Conservation (phyloP, 306 rosid species). For the Parietaria judaica region DNA sequence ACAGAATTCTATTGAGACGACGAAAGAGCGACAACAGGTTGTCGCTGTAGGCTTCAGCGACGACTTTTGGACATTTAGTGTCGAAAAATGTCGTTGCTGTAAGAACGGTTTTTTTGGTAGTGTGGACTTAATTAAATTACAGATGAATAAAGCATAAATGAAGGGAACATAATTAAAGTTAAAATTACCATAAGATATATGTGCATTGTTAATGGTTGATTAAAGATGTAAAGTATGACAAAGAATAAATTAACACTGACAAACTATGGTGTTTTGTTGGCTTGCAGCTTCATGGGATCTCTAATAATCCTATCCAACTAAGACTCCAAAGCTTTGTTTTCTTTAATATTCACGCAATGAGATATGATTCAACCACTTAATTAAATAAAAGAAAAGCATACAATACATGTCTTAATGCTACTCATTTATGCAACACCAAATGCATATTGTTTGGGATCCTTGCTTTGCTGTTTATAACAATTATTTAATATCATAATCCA, state of each 20-base stretch:
- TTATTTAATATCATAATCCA: not conserved
- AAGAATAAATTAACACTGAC: not conserved
- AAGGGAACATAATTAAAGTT: not conserved
- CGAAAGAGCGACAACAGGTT: too few relatives aligned
- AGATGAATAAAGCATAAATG: not conserved
- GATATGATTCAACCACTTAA: conserved; percentile 39
- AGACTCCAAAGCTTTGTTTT: conserved; percentile 14
- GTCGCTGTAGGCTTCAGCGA: too few relatives aligned
- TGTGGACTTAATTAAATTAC: too few relatives aligned
- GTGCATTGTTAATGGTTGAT: not conserved
- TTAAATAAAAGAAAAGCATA: conserved; percentile 12
- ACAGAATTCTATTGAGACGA: too few relatives aligned
- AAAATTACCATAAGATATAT: not conserved
- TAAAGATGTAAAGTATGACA: not conserved
- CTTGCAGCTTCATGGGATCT: conserved; percentile 14
- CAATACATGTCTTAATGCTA: conserved; percentile 43
- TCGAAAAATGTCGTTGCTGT: too few relatives aligned
- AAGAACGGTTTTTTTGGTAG: too few relatives aligned
- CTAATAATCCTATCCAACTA: conserved; percentile 17
- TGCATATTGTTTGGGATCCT: conserved; percentile 26
- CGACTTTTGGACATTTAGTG: too few relatives aligned
- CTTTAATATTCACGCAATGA: conserved; percentile 23
- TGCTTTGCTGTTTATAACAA: conserved; percentile 32
- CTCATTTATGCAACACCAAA: conserved; percentile 56
- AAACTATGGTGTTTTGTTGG: not conserved